Evolutionary conservation across 805 yeast genomes (phyloP).

Genomic region (Kuraishia hungarica): DNA sequence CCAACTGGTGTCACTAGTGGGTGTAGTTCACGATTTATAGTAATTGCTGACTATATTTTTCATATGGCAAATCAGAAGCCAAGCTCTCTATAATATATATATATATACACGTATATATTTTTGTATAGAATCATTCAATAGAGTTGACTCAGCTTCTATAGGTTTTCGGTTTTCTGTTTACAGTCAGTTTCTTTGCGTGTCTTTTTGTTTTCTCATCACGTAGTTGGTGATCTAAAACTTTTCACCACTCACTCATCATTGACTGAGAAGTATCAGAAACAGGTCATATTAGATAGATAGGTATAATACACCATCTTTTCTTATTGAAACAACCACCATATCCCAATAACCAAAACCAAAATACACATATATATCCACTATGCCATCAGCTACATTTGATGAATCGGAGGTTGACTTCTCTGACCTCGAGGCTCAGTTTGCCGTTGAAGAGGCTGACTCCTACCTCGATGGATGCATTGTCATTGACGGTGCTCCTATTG

Average conservation of each 20-base stretch:
- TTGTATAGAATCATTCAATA: too few species aligned
- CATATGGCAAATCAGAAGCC: too few species aligned
- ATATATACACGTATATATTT: too few species aligned
- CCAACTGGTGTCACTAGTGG: background rate
- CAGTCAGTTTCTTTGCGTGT: background rate
- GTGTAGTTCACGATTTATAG: too few species aligned
- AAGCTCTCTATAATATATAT: too few species aligned
- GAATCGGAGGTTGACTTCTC: constrained; percentile 59
- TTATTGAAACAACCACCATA: too few species aligned
- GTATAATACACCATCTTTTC: too few species aligned
- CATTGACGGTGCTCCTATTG: constrained; percentile 93
- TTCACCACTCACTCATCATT: background rate
- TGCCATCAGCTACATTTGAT: background rate
- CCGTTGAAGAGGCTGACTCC: constrained; percentile 45
- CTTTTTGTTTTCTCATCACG: background rate
- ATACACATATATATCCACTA: background rate
- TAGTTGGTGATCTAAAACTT: background rate
- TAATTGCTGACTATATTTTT: too few species aligned
- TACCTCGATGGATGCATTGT: constrained; percentile 73
- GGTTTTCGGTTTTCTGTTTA: background rate
- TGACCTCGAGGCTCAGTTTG: constrained; percentile 74
- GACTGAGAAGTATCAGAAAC: too few species aligned
- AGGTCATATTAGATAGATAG: too few species aligned
- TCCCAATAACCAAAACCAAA: too few species aligned
- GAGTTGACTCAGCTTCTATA: too few species aligned